Evolutionary conservation across 1,284 basidiomycete genomes (phyloP), one percentile per base, ranked within the genome.

Genomic region (Spongispora temasekensis): DNA sequence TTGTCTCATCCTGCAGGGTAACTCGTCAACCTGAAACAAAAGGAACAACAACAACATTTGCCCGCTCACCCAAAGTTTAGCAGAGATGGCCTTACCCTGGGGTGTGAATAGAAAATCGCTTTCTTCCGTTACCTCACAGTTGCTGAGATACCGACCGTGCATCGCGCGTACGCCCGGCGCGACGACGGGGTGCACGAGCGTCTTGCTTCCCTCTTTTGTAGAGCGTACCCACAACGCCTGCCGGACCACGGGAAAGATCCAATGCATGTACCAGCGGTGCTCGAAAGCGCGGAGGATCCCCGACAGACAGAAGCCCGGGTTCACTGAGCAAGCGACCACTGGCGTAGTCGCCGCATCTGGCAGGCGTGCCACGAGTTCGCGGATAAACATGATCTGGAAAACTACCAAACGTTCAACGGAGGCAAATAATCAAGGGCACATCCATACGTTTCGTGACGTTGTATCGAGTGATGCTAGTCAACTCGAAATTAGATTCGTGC

Each of bases 291-390:
- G 61, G 25, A 64, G 58, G 10, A 75, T 59, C 7, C 48, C 56
- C 5, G 69, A 67, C n/a, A 55, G 55, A 53, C 72, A 76, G 42
- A 64, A 68, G 6, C 76, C 75, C 2, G 76, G 73, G 50, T 75
- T 67, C 19, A 75, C 69, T 31, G 65, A 51, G 34, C 69, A 71
- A 21, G 69, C 68, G 17, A 70, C 63, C 10, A 76, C 53, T 23
- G 72, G 64, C 2, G 64, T 64, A n/a, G n/a, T n/a, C n/a, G n/a
- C n/a, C 6, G 67, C 59, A 13, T 57, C 48, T 1, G 66, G 56
- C 12, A 76, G 64, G 23, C 64, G 68, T 10, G 60, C 62, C 4
- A 68, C 65, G 35, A 78, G 64, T 28, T 69, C 67, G n/a, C 68
- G 65, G n/a, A 67, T 56, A 55, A 74, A 73, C 21, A 75, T 50